These are phyloP conservation scores for Cercophora scortea DNA, from an alignment of 495 filamentous ascomycete genomes.

Conservation along the genomic window DNA sequence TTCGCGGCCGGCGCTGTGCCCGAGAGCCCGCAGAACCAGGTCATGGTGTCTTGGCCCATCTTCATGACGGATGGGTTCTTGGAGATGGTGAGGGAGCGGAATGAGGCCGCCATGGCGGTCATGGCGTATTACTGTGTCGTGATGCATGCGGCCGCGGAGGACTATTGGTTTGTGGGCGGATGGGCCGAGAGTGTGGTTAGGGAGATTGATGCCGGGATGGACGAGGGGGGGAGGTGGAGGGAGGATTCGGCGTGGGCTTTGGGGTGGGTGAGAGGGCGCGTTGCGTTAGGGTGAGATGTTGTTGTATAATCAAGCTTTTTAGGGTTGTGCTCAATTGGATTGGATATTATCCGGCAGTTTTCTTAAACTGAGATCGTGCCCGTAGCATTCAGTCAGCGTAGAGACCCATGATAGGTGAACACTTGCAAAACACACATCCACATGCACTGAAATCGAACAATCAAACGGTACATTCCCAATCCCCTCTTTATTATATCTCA, in stretches of 20 bases:
- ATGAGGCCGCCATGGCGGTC: conserved; percentile 16
- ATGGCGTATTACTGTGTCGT: conserved; percentile 20
- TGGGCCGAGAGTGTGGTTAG: conserved; percentile 14
- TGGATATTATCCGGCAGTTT: neutral
- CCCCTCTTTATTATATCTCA: conserved; percentile 19
- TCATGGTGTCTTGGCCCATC: conserved; percentile 19
- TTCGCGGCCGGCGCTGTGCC: neutral
- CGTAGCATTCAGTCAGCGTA: no score
- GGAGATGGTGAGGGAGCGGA: conserved; percentile 9
- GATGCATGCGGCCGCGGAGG: conserved; percentile 12
- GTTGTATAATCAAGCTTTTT: no score
- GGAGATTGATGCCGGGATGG: conserved; percentile 10
- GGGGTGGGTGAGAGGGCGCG: conserved; percentile 10
- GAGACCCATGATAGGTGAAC: no score
- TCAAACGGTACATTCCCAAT: neutral
- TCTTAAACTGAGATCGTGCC: no score
- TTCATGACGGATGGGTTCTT: conserved; percentile 11
- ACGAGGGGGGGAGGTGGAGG: conserved; percentile 17
- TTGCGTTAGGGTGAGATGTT: neutral
- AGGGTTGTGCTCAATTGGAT: no score
- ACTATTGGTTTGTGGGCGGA: conserved; percentile 19
- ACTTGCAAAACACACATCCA: no score
- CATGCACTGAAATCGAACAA: neutral
- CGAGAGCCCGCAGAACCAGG: conserved; percentile 12
- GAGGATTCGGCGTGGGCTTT: conserved; percentile 14